Conservation (phyloP, 768 basidiomycete genomes). For the Clavaria fumosa region DNA sequence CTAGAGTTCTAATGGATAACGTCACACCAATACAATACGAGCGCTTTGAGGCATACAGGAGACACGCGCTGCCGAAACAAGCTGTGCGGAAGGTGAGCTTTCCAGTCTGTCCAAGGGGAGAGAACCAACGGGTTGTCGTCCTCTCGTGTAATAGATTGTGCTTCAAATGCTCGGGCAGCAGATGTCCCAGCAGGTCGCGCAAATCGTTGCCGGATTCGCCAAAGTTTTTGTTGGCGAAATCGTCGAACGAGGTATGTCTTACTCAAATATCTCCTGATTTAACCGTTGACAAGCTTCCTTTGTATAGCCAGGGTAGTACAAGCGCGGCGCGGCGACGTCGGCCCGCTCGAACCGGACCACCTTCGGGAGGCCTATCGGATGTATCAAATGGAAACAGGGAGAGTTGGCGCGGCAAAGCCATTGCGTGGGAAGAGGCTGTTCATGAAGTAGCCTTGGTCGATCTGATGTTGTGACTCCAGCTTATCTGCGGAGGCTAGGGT, state of each 20-base stretch:
- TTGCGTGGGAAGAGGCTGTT: slow-evolving; percentile 60
- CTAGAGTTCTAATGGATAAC: slow-evolving; percentile 77
- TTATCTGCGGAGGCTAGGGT: background rate
- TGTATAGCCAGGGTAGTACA: slow-evolving; percentile 61
- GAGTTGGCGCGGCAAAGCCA: slow-evolving; percentile 64
- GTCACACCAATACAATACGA: slow-evolving; percentile 75
- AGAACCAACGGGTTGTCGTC: background rate
- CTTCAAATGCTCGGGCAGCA: slow-evolving; percentile 70
- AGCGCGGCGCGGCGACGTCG: slow-evolving; percentile 50
- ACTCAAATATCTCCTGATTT: background rate
- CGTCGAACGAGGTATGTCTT: slow-evolving; percentile 59
- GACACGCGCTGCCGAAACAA: slow-evolving; percentile 72
- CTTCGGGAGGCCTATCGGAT: slow-evolving; percentile 77
- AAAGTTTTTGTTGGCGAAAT: slow-evolving; percentile 93
- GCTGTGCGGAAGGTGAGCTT: slow-evolving; percentile 58
- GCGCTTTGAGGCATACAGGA: slow-evolving; percentile 75
- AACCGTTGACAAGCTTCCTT: background rate
- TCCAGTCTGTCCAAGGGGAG: background rate
- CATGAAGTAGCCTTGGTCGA: slow-evolving; percentile 18
- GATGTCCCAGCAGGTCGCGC: slow-evolving; percentile 75
- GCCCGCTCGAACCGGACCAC: slow-evolving; percentile 78
- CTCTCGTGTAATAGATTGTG: slow-evolving; percentile 40
- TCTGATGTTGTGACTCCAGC: background rate
- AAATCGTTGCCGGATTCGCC: slow-evolving; percentile 76
- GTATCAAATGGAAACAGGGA: slow-evolving; percentile 70